A percentile compares a stretch with the other conserved stretches of the same genome.
Conservation (phyloP, 2,329 filamentous ascomycete species). For the Fusarium mangiferae region DNA sequence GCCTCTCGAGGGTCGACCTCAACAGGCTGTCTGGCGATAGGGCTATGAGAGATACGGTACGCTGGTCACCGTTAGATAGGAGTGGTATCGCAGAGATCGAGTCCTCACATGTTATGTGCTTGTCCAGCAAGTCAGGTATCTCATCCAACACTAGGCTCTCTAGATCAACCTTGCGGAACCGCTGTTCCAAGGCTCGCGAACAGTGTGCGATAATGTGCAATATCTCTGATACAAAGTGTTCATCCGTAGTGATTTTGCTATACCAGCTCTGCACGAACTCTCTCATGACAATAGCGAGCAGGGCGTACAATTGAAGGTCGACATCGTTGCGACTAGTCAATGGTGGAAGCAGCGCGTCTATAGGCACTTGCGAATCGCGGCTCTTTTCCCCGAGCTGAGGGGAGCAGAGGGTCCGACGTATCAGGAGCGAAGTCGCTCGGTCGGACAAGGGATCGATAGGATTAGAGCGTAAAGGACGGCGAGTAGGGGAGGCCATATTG, state of each 20-base stretch:
- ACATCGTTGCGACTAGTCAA: constrained; percentile 95
- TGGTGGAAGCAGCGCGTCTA: constrained; percentile 86
- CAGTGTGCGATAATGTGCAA: constrained; percentile 93
- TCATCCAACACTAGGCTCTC: constrained; percentile 88
- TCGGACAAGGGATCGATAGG: constrained; percentile 72
- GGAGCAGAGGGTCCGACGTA: constrained; percentile 86
- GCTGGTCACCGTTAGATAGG: constrained; percentile 59
- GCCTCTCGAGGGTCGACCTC: constrained; percentile 71
- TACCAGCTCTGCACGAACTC: constrained; percentile 97
- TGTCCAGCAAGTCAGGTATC: constrained; percentile 81
- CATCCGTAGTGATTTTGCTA: constrained; percentile 88
- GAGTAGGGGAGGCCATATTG: constrained; percentile 32
- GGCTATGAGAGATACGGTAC: constrained; percentile 74
- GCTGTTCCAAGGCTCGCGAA: constrained; percentile 86
- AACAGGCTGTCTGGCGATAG: constrained; percentile 67
- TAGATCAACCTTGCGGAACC: constrained; percentile 83
- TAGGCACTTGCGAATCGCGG: constrained; percentile 60
- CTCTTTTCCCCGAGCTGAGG: constrained; percentile 71
- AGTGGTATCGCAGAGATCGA: neutral
- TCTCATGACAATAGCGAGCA: constrained; percentile 88
- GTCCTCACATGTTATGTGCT: constrained; percentile 79
- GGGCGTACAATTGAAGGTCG: constrained; percentile 90
- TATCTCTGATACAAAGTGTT: constrained; percentile 86
- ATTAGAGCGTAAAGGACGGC: constrained; percentile 49
- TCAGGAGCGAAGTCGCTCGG: constrained; percentile 80